Base-by-base conservation (phyloP, 257 asterid species). In the Marsdenia floribunda region DNA sequence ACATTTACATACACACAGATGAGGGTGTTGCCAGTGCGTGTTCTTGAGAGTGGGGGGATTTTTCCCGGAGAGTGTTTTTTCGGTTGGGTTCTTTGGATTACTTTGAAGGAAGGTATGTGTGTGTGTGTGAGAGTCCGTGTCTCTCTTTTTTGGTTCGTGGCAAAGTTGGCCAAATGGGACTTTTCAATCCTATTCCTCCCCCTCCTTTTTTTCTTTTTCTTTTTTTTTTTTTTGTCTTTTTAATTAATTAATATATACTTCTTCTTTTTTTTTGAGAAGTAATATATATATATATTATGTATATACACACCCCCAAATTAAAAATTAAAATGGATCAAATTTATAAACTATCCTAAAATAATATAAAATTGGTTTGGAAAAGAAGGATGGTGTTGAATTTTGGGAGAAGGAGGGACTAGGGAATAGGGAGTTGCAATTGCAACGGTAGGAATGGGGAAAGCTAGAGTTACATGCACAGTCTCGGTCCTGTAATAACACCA, bases 91-190 rank as follows among this genome's bases (percentile, higher is more conserved):
- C 89, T 81, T 88, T 79, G 89, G 88, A 90, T 85, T 91, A 66
- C 87, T 89, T 86, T 0, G 88, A 91, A 90, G 93, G 84, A 88
- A 90, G 96, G 96, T 83, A 85, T 88, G 92, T 77, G 86, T 76
- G 82, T 81, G 77, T 40, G 46, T 4, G 42, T 1, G 42, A 37
- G 57, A 52, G 70, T 70, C 57, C 64, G 75, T 58, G 73, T 63
- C 68, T 74, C 29, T 72, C 29, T 75, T 46, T 57, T 12, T 73
- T 26, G 75, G 75, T 70, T 65, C 50, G 58, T 60, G 73, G 6
- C 72, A 18, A 64, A 16, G 75, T 49, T 0, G 33, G 71, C 59
- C 68, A 73, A 22, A 65, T 77, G 83, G 81, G 76, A 71, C 75
- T 71, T 79, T 79, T 59, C 71, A 33, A 68, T 59, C 33, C 33